Evolutionary conservation across 345 rosid species (phyloP).

Genomic region (Pistacia atlantica): DNA sequence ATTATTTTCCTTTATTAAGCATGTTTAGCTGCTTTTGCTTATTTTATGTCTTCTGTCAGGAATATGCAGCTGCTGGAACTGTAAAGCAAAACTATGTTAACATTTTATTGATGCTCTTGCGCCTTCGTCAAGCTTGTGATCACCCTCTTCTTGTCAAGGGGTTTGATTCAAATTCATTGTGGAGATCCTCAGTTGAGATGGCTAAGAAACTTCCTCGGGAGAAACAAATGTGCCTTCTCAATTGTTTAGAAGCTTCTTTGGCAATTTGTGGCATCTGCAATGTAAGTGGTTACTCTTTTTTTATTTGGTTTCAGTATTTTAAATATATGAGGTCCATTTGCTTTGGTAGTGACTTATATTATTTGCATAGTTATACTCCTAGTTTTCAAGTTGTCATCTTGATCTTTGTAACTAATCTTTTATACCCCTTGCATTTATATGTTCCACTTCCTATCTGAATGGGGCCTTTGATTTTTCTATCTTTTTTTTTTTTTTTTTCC

Average conservation of each 20-base stretch:
- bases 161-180: conserved; percentile 50
- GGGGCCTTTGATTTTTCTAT: no score
- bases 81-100: conserved; percentile 95
- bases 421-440: no score
- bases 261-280: conserved; percentile 90
- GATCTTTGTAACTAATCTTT: no score
- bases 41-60: conserved; percentile 44
- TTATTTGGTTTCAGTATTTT: not conserved
- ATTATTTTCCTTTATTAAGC: not conserved
- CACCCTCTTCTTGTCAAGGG: conserved; percentile 96
- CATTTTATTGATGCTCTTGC: conserved; percentile 94
- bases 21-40: not conserved
- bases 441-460: no score
- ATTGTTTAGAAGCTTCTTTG: conserved; percentile 70
- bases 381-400: no score
- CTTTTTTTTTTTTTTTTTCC: no score
- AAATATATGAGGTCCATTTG: not conserved
- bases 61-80: conserved; percentile 98
- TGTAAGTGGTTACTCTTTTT: conserved; percentile 48
- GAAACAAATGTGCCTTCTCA: conserved; percentile 41
- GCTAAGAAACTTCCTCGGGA: conserved; percentile 63
- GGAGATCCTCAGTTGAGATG: conserved; percentile 59
- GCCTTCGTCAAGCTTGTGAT: conserved; percentile 99
- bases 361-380: no score
- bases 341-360: not conserved